Evolutionary conservation across 2,329 filamentous ascomycete genomes (phyloP), one percentile per base, ranked within the genome.

Genomic region (Aspergillus neotritici): DNA sequence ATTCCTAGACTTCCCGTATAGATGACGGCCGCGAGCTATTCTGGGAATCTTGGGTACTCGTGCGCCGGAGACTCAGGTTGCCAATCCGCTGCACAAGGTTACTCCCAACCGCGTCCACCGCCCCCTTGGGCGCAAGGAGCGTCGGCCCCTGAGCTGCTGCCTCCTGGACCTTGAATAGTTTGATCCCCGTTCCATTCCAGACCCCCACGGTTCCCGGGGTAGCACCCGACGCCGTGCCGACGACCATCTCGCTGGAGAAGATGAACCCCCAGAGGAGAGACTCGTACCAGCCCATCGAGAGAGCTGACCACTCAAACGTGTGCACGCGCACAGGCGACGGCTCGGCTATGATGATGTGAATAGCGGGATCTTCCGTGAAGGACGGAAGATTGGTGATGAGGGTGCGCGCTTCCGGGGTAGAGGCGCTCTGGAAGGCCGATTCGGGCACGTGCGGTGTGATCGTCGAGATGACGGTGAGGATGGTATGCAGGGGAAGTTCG

Each of bases 251-350:
- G 56, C 83, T 84, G 21, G 86, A 83, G 63, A 96, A 97, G 41
- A 96, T 82, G 55, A 96, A 87, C 12, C 88, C 84, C 93, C 93
- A 98, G 8, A 98, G 75, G 10, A 97, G 74, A 4, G 87, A 91
- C 66, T 96, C 88, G 64, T 97, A 96, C 93, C 93, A 97, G 37
- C 90, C 91, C 39, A 97, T 75, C 0, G 87, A 86, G 29, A 95
- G 73, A 0, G 87, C 83, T 3, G 89, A 91, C 91, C 91, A 97
- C 68, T 95, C 88, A 58, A 97, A 97, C 11, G 87, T 84, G 61
- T 96, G 90, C 12, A 93, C 84, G 28, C 86, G 79, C 40, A 87
- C 77, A 0, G 84, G 75, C 1, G 82, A 82, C 1, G 86, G 79
- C 35, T 95, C 88, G 0, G 65, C 60, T n/a, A 72, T 60, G 31